These are phyloP conservation scores for Lipomyces kockii DNA, from an alignment of 805 yeast genomes.

Conservation along the genomic window DNA sequence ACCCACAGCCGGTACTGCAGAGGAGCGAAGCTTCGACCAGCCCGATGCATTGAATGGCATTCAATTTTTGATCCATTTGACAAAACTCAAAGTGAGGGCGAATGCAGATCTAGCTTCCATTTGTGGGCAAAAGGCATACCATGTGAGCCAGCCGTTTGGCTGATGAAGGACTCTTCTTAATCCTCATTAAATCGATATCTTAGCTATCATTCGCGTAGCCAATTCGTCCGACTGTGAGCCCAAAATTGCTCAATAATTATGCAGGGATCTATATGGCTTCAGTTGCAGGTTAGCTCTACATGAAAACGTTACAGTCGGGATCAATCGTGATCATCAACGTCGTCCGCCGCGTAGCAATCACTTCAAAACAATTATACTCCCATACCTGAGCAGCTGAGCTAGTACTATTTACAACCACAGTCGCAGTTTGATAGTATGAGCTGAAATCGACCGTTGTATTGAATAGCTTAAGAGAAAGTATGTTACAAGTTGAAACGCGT, in stretches of 20 bases:
- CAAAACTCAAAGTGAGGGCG: not conserved
- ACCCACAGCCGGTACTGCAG: not conserved
- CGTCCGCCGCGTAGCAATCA: not conserved
- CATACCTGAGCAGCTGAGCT: not conserved
- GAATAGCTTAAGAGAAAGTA: not conserved
- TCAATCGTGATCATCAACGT: not conserved
- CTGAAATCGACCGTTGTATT: not conserved
- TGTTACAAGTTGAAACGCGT: not conserved
- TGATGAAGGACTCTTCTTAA: conserved; percentile 30
- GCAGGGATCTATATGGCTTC: not conserved
- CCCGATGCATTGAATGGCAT: not conserved
- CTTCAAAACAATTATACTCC: not conserved
- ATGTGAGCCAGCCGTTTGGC: conserved; percentile 32
- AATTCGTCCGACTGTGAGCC: not conserved
- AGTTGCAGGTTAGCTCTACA: not conserved
- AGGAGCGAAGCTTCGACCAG: not conserved
- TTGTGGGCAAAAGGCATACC: conserved; percentile 16
- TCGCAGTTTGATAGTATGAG: not conserved
- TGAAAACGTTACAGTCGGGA: not conserved
- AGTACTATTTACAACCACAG: not conserved
- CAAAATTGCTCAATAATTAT: not conserved
- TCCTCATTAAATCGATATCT: conserved; percentile 25
- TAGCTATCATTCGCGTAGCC: conserved; percentile 1
- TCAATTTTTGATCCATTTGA: not conserved
- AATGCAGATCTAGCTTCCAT: not conserved